These are phyloP conservation scores for Huntiella decipiens DNA, from an alignment of 2,329 filamentous ascomycete species.

Conservation along the genomic window DNA sequence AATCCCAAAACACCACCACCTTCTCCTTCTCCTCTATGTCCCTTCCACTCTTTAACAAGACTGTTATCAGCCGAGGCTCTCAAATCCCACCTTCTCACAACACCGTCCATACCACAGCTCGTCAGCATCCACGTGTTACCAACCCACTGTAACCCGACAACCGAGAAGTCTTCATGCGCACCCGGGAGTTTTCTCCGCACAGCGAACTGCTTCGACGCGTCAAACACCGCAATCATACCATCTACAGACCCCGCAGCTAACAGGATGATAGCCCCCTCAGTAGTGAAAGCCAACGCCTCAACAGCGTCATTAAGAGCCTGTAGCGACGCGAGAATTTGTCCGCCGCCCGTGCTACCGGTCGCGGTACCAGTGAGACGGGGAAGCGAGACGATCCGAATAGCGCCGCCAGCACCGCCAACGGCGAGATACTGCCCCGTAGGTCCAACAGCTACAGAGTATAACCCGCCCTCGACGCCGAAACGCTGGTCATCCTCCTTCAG, in stretches of 20 bases:
- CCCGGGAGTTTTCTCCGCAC: conserved; percentile 65
- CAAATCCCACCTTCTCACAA: conserved; percentile 73
- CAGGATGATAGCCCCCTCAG: conserved; percentile 24
- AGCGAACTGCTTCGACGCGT: conserved; percentile 69
- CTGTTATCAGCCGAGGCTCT: conserved; percentile 46
- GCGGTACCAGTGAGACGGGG: conserved; percentile 37
- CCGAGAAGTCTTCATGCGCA: conserved; percentile 72
- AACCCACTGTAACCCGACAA: conserved; percentile 87
- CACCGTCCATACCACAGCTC: conserved; percentile 79
- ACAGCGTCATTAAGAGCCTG: conserved; percentile 60
- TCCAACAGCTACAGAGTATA: conserved; percentile 74
- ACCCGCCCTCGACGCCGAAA: conserved; percentile 76
- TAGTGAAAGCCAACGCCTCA: conserved; percentile 51
- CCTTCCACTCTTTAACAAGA: conserved; percentile 71
- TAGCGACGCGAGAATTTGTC: conserved; percentile 59
- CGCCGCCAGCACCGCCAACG: conserved; percentile 71
- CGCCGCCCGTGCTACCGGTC: conserved; percentile 24
- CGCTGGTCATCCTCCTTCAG: conserved; percentile 70
- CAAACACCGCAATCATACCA: conserved; percentile 68
- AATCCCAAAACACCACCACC: conserved; percentile 81
- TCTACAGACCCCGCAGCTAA: conserved; percentile 51
- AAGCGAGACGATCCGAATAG: conserved; percentile 68
- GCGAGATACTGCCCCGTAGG: conserved; percentile 64
- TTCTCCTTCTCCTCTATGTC: conserved; percentile 68
- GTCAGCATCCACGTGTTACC: conserved; percentile 53